Evolutionary conservation across 306 rosid species (phyloP), one percentile per base, ranked within the genome.

Genomic region (Crataegus laevigata): DNA sequence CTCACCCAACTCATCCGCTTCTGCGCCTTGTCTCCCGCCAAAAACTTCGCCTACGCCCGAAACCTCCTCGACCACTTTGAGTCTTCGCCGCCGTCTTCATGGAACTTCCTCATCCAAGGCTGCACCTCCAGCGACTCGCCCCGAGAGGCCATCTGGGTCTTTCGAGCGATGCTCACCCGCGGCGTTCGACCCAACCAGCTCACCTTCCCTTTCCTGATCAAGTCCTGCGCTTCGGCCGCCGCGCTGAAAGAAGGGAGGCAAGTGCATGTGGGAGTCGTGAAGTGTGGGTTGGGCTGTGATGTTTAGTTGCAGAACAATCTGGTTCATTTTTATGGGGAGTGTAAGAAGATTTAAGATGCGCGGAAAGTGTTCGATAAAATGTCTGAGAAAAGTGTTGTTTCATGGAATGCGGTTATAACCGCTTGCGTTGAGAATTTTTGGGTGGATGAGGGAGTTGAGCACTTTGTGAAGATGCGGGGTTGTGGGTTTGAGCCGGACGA

Each of bases 41-140:
- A 77, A 59, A 78, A 80, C 78, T 86, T 94, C 43, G 24, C n/a
- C 75, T 81, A 87, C 54, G 96, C 91, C 0, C 85, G 82, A 58
- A n/a, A 73, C 29, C 87, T 94, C 58, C 82, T 89, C 77, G 29
- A 34, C 42, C 72, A 62, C 29, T 81, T 77, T 40, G 40, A 55
- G 57, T 52, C 70, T 47, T 68, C 81, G n/a, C 81, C 87, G 28
- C 86, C 85, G 2, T 81, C 79, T 72, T 88, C 96, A 0, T 94
- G 93, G 93, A 94, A 90, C 83, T 76, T 91, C 29, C 87, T 91
- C 78, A 84, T 94, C 77, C 77, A 97, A 34, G 98, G 91, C 52
- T 94, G 80, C 62, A 79, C 93, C 26, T 80, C 89, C 5, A 86
- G 85, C 50, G 77, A 81, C 75, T 82, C 88, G 1, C 87, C 96